Percentiles rank a stretch among this genome's conserved stretches.
Evolutionary conservation across 2,329 filamentous ascomycete genomes (phyloP).

Genomic region (Curvularia sp.): DNA sequence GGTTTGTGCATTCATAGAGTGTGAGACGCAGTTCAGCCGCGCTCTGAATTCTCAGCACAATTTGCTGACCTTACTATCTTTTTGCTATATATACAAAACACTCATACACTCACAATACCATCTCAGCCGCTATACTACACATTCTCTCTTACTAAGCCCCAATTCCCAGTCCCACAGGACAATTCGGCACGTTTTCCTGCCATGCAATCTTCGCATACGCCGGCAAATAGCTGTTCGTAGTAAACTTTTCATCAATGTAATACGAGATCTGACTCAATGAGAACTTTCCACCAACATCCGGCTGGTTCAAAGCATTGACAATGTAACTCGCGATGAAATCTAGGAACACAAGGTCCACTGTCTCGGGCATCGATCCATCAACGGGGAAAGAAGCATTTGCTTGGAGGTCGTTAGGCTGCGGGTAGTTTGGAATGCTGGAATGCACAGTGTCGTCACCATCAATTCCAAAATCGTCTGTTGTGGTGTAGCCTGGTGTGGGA

Average conservation of each 20-base stretch:
- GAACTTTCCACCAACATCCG: conserved; percentile 44
- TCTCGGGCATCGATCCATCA: conserved; percentile 52
- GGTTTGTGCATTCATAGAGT: too few relatives aligned
- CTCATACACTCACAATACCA: not conserved
- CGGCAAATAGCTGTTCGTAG: conserved; percentile 52
- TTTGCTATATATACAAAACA: not conserved
- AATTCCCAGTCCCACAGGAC: conserved; percentile 49
- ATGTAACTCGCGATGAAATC: conserved; percentile 56
- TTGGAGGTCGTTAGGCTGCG: conserved; percentile 60
- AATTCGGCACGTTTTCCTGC: conserved; percentile 51
- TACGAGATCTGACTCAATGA: conserved; percentile 41
- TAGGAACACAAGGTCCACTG: conserved; percentile 62
- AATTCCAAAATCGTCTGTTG: conserved; percentile 63
- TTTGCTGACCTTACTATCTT: not conserved
- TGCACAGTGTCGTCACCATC: conserved; percentile 65
- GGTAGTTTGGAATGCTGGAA: conserved; percentile 55
- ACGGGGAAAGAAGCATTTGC: conserved; percentile 58
- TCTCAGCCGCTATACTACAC: not conserved
- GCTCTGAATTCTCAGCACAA: not conserved
- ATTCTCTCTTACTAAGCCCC: conserved; percentile 20
- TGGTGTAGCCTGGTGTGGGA: conserved; percentile 60
- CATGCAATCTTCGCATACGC: conserved; percentile 52
- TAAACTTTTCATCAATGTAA: conserved; percentile 52
- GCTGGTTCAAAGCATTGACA: conserved; percentile 44
- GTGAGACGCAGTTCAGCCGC: too few relatives aligned